These are phyloP conservation scores for Pleoardoris graminearum DNA, from an alignment of 2,329 filamentous ascomycete species.

Conservation along the genomic window DNA sequence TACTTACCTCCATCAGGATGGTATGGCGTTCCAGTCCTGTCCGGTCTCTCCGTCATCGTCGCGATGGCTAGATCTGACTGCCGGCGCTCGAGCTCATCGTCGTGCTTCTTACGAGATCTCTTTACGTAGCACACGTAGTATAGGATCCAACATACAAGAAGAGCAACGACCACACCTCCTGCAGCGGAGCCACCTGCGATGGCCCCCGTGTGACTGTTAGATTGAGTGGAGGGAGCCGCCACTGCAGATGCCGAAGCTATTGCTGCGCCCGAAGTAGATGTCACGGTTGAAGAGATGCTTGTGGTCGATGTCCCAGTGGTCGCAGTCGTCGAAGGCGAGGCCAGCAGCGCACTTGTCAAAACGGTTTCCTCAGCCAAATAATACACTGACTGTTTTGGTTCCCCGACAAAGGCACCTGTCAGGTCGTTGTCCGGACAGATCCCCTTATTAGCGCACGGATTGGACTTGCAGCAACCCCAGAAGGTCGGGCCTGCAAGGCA, in stretches of 20 bases:
- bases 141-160: background rate
- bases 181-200: background rate
- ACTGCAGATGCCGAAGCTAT: background rate
- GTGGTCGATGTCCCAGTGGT: conserved; percentile 10
- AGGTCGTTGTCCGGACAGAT: conserved; percentile 35
- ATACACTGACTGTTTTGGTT: conserved; percentile 1
- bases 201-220: background rate
- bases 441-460: conserved; percentile 36
- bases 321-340: background rate
- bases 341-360: conserved; percentile 4
- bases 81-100: background rate
- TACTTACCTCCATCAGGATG: background rate
- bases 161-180: background rate
- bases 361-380: background rate
- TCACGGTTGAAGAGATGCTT: background rate
- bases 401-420: conserved; percentile 20
- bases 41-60: background rate
- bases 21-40: background rate
- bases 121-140: background rate
- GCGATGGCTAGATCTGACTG: background rate
- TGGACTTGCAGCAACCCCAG: conserved; percentile 45
- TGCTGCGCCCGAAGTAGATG: background rate
- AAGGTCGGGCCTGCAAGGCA: conserved; percentile 38
- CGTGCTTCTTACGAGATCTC: background rate
- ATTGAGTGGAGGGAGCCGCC: background rate